Percentiles rank a stretch among this genome's conserved stretches.
Evolutionary conservation across 768 basidiomycete genomes (phyloP).

Genomic region (Pisolithus orientalis): DNA sequence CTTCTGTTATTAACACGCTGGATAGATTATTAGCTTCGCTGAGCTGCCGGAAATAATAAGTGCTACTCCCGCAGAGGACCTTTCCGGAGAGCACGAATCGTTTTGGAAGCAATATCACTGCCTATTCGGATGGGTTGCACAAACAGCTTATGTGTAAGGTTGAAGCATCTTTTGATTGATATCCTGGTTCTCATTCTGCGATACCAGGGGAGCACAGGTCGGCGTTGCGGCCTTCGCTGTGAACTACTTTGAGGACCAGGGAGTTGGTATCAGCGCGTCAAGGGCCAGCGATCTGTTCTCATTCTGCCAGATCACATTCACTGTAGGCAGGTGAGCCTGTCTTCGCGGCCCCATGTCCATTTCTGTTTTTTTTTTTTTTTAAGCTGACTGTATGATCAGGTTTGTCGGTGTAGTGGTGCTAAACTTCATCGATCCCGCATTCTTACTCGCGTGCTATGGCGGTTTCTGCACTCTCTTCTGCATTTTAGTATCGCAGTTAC

Average conservation of each 20-base stretch:
- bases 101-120: constrained; percentile 69
- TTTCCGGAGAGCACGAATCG: constrained; percentile 41
- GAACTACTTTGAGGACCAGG: constrained; percentile 64
- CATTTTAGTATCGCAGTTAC: constrained; percentile 42
- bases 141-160: constrained; percentile 58
- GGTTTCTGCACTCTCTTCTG: constrained; percentile 46
- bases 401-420: constrained; percentile 59
- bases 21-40: constrained; percentile 44
- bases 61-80: constrained; percentile 50
- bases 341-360: background rate
- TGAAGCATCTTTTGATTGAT: background rate
- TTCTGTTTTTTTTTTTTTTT: background rate
- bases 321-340: constrained; percentile 44
- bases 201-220: constrained; percentile 54
- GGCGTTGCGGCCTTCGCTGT: constrained; percentile 62
- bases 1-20: background rate
- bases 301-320: constrained; percentile 66
- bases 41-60: constrained; percentile 66
- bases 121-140: constrained; percentile 67
- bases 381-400: constrained; percentile 24
- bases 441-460: constrained; percentile 52
- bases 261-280: constrained; percentile 44
- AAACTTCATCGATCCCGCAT: constrained; percentile 58
- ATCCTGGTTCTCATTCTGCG: background rate
- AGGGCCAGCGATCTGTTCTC: constrained; percentile 62